Evolutionary conservation across 345 rosid genomes (phyloP), one percentile per base, ranked within the genome.

Genomic region (Raphanus sativus): DNA sequence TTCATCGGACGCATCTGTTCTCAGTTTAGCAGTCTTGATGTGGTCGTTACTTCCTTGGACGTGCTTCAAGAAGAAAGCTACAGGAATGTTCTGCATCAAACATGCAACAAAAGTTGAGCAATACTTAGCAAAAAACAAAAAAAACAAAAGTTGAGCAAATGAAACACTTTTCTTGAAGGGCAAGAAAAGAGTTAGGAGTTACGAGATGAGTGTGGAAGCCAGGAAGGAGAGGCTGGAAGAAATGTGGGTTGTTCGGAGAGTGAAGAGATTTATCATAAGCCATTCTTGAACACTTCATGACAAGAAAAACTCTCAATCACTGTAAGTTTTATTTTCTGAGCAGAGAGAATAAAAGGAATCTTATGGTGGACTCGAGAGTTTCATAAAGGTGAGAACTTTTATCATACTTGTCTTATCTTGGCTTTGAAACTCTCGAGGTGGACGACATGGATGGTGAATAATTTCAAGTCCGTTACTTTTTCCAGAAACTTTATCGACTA

Each of bases 171-270:
- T 55, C 45, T 29, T 45, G 17, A 1, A 6, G 28, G 0, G 58
- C 55, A 13, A 63, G 67, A 38, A 62, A 5, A 34, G 12, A 74
- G 69, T 1, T 48, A n/a, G n/a, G 54, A 2, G 54, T 60, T 79
- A 79, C 78, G 2, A 79, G 70, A 21, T 73, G 75, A 40, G 60
- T 68, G 36, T 58, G 70, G 60, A 69, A 62, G 66, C 42, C 71
- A 4, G 71, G 54, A 79, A 73, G 78, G 62, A 79, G 52, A 68
- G 82, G 78, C 3, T 74, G 12, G 54, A 79, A 74, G 75, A 79
- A 79, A 74, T 79, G 82, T 28, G 70, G 71, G 0, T 55, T 54
- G 6, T 0, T 67, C 0, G 69, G 77, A 61, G 77, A 48, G 56
- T 10, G 11, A 48, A 48, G 56, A 72, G 16, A 36, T 16, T 58